A percentile compares a stretch with the other conserved stretches of the same genome.
phyloP scores from a whole-genome alignment of 768 basidiomycete genomes.

The Termitomyces sp. region DNA sequence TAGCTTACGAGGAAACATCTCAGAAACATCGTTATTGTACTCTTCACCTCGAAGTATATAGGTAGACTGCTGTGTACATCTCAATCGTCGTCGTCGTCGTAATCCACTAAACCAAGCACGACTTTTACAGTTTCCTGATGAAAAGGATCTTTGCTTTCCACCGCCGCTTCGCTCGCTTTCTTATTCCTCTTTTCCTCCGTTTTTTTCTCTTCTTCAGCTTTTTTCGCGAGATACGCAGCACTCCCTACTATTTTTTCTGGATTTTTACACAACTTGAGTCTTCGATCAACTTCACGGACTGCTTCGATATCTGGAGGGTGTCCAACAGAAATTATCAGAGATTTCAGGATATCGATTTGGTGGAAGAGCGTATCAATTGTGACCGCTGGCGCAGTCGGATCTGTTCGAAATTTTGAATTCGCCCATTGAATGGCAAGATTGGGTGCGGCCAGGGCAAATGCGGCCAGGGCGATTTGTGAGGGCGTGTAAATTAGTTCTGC shows the following conservation, averaged over 20 bases:
- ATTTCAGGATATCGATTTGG: slow-evolving; percentile 49
- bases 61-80: not conserved
- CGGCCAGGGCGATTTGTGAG: slow-evolving; percentile 87
- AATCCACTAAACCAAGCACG: slow-evolving; percentile 40
- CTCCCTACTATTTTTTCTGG: slow-evolving; percentile 95
- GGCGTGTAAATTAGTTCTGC: slow-evolving; percentile 89
- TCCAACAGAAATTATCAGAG: slow-evolving; percentile 48
- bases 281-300: slow-evolving; percentile 85
- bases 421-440: slow-evolving; percentile 60
- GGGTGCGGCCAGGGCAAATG: slow-evolving; percentile 62
- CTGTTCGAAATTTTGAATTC: slow-evolving; percentile 27
- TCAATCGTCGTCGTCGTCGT: slow-evolving; percentile 50
- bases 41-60: not conserved
- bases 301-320: slow-evolving; percentile 71
- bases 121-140: slow-evolving; percentile 41
- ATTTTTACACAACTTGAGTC: slow-evolving; percentile 87
- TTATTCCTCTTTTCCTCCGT: slow-evolving; percentile 65
- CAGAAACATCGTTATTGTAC: not conserved
- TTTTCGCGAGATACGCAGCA: slow-evolving; percentile 69
- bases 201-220: slow-evolving; percentile 64
- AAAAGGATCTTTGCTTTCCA: slow-evolving; percentile 65
- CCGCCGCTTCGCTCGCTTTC: slow-evolving; percentile 46
- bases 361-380: slow-evolving; percentile 27
- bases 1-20: not conserved
- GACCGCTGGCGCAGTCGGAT: slow-evolving; percentile 11